Evolutionary conservation across 2,329 filamentous ascomycete genomes (phyloP).

Genomic region (Anisogramma anomala): DNA sequence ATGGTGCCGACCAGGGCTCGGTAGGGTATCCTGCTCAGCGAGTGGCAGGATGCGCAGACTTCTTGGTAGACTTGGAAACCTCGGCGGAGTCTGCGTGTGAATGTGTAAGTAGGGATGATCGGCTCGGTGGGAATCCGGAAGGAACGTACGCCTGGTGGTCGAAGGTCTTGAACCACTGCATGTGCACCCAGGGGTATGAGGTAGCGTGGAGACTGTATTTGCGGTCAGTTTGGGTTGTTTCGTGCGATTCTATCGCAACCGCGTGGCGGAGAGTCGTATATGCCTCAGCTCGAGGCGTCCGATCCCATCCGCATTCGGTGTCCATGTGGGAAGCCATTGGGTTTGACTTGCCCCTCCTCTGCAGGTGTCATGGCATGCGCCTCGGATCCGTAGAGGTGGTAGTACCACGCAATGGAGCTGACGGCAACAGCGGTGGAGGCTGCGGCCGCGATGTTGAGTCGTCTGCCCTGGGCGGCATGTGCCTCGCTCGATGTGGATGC

Average conservation of each 20-base stretch:
- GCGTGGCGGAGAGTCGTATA: conserved; percentile 14
- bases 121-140: conserved; percentile 7
- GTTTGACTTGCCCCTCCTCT: conserved; percentile 84
- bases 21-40: conserved; percentile 86
- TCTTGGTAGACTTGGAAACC: conserved; percentile 99
- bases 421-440: conserved; percentile 78
- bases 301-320: neutral
- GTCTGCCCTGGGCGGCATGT: conserved; percentile 53
- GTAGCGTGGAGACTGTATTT: conserved; percentile 71
- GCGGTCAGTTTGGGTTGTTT: conserved; percentile 20
- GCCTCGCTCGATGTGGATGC: conserved; percentile 63
- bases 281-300: conserved; percentile 8
- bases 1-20: conserved; percentile 79
- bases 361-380: conserved; percentile 82
- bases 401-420: conserved; percentile 93
- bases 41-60: conserved; percentile 97
- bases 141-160: conserved; percentile 83
- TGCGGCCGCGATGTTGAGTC: conserved; percentile 70
- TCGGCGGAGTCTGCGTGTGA: conserved; percentile 70
- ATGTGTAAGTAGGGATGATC: conserved; percentile 12
- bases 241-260: neutral
- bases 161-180: conserved; percentile 87
- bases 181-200: conserved; percentile 90
- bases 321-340: neutral
- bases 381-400: conserved; percentile 84